phyloP scores from a whole-genome alignment of 202 grass and related monocot genomes.

The Carex arenaria region DNA sequence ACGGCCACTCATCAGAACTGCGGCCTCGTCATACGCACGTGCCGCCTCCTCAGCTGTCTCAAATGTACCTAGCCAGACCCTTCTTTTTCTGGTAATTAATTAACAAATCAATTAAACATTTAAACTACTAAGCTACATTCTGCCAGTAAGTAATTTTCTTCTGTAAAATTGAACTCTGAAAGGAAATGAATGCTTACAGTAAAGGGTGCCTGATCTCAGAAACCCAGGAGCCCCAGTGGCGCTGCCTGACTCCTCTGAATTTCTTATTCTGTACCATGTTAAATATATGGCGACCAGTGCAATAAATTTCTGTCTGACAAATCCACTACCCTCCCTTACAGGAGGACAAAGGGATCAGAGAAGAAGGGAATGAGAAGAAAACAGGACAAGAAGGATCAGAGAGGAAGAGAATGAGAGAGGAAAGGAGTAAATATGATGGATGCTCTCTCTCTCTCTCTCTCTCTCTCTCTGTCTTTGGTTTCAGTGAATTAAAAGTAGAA shows the following conservation, averaged over 20 bases:
- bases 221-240: constrained; percentile 99
- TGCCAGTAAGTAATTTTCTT: constrained; percentile 13
- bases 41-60: constrained; percentile 98
- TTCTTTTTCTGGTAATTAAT: constrained; percentile 64
- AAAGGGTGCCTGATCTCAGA: constrained; percentile 99
- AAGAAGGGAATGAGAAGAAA: constrained; percentile 28
- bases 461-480: background rate
- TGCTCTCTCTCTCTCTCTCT: background rate
- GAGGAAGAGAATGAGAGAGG: constrained; percentile 18
- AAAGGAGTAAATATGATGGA: constrained; percentile 24
- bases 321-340: background rate
- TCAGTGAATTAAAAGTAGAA: background rate
- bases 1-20: constrained; percentile 94
- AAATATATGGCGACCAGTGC: background rate
- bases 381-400: constrained; percentile 16
- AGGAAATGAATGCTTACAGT: constrained; percentile 54
- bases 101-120: constrained; percentile 1
- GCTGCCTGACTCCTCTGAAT: constrained; percentile 98
- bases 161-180: constrained; percentile 6
- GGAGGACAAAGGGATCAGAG: constrained; percentile 35
- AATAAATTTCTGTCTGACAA: constrained; percentile 19
- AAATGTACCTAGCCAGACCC: constrained; percentile 98
- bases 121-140: constrained; percentile 3
- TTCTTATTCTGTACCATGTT: constrained; percentile 96
- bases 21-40: constrained; percentile 89